phyloP scores from a whole-genome alignment of 768 basidiomycete species.

The Clathrus columnatus region DNA sequence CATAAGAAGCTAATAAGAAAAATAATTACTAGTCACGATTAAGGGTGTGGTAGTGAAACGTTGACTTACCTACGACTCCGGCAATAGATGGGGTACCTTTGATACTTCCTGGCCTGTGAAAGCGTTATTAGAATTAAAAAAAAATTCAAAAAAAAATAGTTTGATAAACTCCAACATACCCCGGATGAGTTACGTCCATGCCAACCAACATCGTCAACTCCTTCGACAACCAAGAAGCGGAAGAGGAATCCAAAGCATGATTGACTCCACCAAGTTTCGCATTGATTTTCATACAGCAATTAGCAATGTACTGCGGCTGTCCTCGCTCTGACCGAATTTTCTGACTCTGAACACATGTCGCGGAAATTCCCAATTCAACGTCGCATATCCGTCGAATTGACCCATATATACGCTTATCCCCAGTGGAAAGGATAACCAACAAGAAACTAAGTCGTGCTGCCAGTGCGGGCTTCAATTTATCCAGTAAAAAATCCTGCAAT shows the following conservation, averaged over 20 bases:
- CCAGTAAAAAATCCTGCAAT: neutral
- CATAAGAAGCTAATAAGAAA: constrained; percentile 18
- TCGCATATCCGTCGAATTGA: constrained; percentile 75
- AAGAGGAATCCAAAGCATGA: constrained; percentile 48
- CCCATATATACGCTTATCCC: constrained; percentile 72
- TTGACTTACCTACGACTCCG: constrained; percentile 63
- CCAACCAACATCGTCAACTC: constrained; percentile 76
- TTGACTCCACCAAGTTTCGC: constrained; percentile 78
- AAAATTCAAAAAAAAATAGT: constrained; percentile 11
- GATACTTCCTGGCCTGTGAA: constrained; percentile 62
- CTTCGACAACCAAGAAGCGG: constrained; percentile 57
- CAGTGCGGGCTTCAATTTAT: constrained; percentile 2
- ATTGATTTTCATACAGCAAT: constrained; percentile 75
- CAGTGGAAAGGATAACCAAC: constrained; percentile 56
- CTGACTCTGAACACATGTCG: constrained; percentile 63
- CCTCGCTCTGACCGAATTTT: constrained; percentile 66
- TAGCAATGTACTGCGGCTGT: constrained; percentile 77
- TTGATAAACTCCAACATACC: constrained; percentile 1
- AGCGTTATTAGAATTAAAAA: constrained; percentile 11
- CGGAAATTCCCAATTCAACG: constrained; percentile 54
- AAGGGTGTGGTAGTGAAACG: neutral
- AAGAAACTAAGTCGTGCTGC: constrained; percentile 42
- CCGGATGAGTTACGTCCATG: constrained; percentile 40
- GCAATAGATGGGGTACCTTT: constrained; percentile 76
- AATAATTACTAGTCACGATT: neutral